Percentiles rank a stretch among this genome's conserved stretches.
phyloP scores from a whole-genome alignment of 805 yeast genomes.

The Cyberlindnera mrakii region DNA sequence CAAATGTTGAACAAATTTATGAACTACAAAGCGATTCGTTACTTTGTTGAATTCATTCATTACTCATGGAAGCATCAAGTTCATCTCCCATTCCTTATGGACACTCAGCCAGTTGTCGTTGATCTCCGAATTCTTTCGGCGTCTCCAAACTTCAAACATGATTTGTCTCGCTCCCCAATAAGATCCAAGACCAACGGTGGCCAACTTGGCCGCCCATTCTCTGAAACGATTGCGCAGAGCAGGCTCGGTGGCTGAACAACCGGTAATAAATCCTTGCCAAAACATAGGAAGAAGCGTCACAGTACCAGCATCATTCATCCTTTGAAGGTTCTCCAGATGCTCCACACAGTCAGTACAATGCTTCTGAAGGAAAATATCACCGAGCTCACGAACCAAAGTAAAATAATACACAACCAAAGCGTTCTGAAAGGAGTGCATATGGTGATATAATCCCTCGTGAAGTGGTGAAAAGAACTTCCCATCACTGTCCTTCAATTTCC shows the following conservation, averaged over 20 bases:
- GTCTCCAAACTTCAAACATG: constrained; percentile 80
- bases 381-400: constrained; percentile 51
- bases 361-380: constrained; percentile 53
- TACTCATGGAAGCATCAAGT: constrained; percentile 50
- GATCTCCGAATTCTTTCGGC: constrained; percentile 53
- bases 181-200: constrained; percentile 60
- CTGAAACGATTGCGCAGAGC: constrained; percentile 60
- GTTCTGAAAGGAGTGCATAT: constrained; percentile 71
- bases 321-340: constrained; percentile 58
- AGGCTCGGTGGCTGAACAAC: constrained; percentile 63
- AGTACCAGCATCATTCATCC: constrained; percentile 40
- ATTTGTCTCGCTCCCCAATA: constrained; percentile 85
- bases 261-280: constrained; percentile 89
- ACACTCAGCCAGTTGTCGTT: constrained; percentile 75
- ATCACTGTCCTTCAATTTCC: constrained; percentile 45
- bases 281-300: constrained; percentile 68
- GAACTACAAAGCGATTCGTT: not conserved
- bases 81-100: constrained; percentile 78
- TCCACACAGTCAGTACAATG: constrained; percentile 54
- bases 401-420: constrained; percentile 67
- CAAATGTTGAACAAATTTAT: too few species aligned
- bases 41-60: not conserved
- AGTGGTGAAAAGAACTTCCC: constrained; percentile 26
- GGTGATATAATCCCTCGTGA: constrained; percentile 73
- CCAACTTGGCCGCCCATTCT: constrained; percentile 51